These are phyloP conservation scores for Ophiosphaerella narmari DNA, from an alignment of 2,329 filamentous ascomycete genomes.

Conservation along the genomic window DNA sequence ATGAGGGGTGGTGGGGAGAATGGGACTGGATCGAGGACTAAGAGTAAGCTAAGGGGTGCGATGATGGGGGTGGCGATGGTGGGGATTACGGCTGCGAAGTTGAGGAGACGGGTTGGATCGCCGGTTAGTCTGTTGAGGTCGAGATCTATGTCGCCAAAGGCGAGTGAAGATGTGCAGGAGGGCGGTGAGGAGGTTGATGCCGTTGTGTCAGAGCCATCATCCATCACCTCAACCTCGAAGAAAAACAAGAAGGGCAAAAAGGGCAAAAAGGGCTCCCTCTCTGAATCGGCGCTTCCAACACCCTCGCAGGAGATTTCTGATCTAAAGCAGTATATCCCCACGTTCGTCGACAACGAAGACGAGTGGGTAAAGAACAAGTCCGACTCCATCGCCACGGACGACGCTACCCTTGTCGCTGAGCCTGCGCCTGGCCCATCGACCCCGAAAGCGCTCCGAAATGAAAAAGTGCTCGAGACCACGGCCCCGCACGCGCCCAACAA, in stretches of 20 bases:
- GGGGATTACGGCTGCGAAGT: conserved; percentile 24
- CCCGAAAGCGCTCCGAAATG: conserved; percentile 25
- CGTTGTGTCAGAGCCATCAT: conserved; percentile 4
- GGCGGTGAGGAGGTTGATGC: no score
- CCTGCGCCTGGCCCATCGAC: conserved; percentile 12
- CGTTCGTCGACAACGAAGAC: conserved; percentile 38
- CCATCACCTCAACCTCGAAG: conserved; percentile 12
- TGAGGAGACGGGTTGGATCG: conserved; percentile 21
- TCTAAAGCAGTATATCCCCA: conserved; percentile 23
- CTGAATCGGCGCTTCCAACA: conserved; percentile 3
- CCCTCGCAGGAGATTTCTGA: conserved; percentile 8
- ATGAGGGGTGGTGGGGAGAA: conserved; percentile 19
- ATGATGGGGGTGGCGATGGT: conserved; percentile 34
- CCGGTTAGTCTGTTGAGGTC: conserved; percentile 1
- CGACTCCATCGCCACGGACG: conserved; percentile 33
- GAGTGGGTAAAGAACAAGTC: conserved; percentile 34
- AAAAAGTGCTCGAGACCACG: conserved; percentile 37
- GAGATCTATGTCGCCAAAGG: no score
- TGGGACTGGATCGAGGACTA: conserved; percentile 19
- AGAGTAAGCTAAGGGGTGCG: conserved; percentile 29
- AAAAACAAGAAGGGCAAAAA: conserved; percentile 39
- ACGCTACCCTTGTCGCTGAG: conserved; percentile 40
- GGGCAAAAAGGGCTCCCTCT: conserved; percentile 31
- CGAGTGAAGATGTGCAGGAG: no score
- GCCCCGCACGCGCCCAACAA: conserved; percentile 16